Base-by-base conservation (phyloP, 1,284 basidiomycete species). In the Microbotryomycetes sp. region DNA sequence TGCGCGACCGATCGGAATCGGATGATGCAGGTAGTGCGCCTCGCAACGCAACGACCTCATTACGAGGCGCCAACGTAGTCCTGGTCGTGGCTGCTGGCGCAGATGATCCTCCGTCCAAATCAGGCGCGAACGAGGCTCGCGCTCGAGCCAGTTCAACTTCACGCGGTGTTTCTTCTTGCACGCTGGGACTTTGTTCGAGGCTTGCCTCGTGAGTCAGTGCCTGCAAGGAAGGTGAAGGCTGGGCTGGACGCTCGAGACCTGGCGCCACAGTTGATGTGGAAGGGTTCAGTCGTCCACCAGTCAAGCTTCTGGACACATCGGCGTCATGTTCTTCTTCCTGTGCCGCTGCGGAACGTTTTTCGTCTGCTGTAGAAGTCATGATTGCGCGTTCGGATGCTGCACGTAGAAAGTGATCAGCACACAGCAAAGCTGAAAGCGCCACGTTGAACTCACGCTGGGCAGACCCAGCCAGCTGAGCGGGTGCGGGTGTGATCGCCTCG, bases 131-230 rank as follows among this genome's bases (percentile, higher is more conserved):
- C 23, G 49, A 51, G 6, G 49, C 49, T 19, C 49, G 19, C 19
- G 26, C 49, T 28, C 49, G 49, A 5, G 29, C 23, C 6, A 29
- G 19, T 23, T 7, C 29, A 28, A 51, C 49, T 42, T 23, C 30
- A 23, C 31, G 30, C 31, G 54, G 54, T 42, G 54, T 55, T 26
- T 55, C 54, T 36, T 55, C 54, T 16, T 36, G 54, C 16, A 55
- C 42, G 42, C 54, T 55, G 9, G 36, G 36, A 42, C 36, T 42
- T 42, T 42, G 9, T 9, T 42, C 36, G 23, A 29, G 25, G 4
- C 25, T n/a, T 23, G n/a, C n/a, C 26, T 23, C 50, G 6, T 25
- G 50, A 3, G n/a, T n/a, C n/a, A 29, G 50, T 29, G 25, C 25
- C n/a, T 29, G 50, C 26, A 52, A 9, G n/a, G 50, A 52, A 19